Evolutionary conservation across 1,284 basidiomycete genomes (phyloP).

Genomic region (Cryptococcus maquisensis): DNA sequence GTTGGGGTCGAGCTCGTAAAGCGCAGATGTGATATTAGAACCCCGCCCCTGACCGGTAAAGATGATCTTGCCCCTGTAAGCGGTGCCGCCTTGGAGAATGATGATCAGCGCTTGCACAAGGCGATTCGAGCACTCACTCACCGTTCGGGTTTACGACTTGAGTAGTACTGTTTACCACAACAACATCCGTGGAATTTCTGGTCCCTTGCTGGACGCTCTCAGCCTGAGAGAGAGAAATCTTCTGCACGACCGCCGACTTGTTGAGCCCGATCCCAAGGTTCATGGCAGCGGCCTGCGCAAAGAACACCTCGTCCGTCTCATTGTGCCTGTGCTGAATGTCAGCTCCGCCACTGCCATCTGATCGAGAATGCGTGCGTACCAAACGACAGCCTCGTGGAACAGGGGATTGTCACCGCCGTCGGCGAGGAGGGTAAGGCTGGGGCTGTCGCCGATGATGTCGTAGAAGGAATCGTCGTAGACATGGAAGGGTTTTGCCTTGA

Average conservation of each 20-base stretch:
- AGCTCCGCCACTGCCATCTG: background rate
- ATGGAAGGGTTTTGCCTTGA: slow-evolving; percentile 55
- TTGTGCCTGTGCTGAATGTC: slow-evolving; percentile 39
- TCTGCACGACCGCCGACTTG: slow-evolving; percentile 52
- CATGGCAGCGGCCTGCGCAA: slow-evolving; percentile 52
- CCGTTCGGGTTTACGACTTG: slow-evolving; percentile 71
- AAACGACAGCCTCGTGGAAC: slow-evolving; percentile 70
- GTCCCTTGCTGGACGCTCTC: slow-evolving; percentile 49
- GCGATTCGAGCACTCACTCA: slow-evolving; percentile 6
- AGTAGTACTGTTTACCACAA: slow-evolving; percentile 48
- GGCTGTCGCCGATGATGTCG: slow-evolving; percentile 57
- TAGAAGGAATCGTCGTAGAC: slow-evolving; percentile 62
- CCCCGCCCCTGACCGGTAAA: slow-evolving; percentile 67
- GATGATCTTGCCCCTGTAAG: slow-evolving; percentile 56
- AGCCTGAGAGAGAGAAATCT: slow-evolving; percentile 49
- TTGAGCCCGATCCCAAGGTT: slow-evolving; percentile 49
- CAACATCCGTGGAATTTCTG: slow-evolving; percentile 53
- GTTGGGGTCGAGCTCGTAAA: slow-evolving; percentile 62
- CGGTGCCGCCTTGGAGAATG: slow-evolving; percentile 57
- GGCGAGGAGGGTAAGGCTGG: slow-evolving; percentile 59
- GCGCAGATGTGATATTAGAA: slow-evolving; percentile 55
- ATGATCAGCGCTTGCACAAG: background rate
- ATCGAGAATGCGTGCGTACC: slow-evolving; percentile 36
- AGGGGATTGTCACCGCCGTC: slow-evolving; percentile 58
- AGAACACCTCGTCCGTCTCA: slow-evolving; percentile 58